Base-by-base conservation (phyloP, 2,329 filamentous ascomycete species). In the Diplodia intermedia region DNA sequence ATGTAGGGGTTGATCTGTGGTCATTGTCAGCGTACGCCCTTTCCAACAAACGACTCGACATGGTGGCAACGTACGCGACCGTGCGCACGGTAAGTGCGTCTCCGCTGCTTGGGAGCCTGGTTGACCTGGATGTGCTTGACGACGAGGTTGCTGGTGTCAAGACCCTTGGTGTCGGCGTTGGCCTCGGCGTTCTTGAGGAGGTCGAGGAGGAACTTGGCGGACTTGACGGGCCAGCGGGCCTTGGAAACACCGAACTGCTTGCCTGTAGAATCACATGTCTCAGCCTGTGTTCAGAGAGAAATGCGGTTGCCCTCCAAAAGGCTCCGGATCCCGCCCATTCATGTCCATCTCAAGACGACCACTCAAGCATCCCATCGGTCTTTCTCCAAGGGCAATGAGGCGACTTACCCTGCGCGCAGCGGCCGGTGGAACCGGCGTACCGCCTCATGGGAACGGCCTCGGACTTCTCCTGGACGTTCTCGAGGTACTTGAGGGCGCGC, bases 121-220 rank as follows among this genome's bases (percentile, higher is more conserved):
- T 99, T 99, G 89, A 99, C 95, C 88, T 99, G 95, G 86, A 99
- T 99, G 91, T 97, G 96, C 92, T 97, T 97, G 86, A 99, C 92
- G 82, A 98, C 86, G 81, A 99, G 88, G 89, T 96, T 96, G 86
- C 90, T 90, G 81, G 94, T 98, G 86, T 99, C 83, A 69, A 84
- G 78, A 9, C 86, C 85, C 71, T 80, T 78, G 71, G 79, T 78
- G 72, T 82, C 81, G 73, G 81, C 78, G 69, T 81, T 81, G 73
- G 78, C 77, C 73, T 82, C 81, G 69, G 78, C 79, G 73, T 82
- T 80, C 75, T 80, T 81, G 70, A 99, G 92, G 79, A 99, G 93
- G 81, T 91, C 92, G 84, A 97, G 90, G 73, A 99, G 89, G 89
- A 97, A 97, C 88, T 97, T 90, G 84, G 96, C 96, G 71, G 94